A percentile compares a stretch with the other conserved stretches of the same genome.
Evolutionary conservation across 164 flowering plant genomes (phyloP).

Genomic region (Magnolia changhungtana): DNA sequence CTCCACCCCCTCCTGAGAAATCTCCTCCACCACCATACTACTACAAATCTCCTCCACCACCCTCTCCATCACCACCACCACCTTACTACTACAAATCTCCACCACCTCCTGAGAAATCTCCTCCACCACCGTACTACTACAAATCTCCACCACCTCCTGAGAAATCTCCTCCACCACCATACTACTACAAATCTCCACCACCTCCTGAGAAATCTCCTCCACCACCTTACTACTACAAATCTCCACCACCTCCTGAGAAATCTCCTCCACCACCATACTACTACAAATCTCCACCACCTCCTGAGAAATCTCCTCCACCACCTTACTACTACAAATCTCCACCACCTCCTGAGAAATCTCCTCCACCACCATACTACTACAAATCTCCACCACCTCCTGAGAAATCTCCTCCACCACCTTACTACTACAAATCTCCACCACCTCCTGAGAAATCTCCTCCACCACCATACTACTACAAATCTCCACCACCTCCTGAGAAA

Average conservation of each 20-base stretch:
- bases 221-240: constrained; percentile 4
- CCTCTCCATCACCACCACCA: neutral
- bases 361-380: constrained; percentile 1
- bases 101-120: neutral
- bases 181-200: constrained; percentile 11
- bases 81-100: neutral
- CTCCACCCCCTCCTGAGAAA: constrained; percentile 12
- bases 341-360: no score
- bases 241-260: constrained; percentile 1
- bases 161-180: constrained; percentile 6
- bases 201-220: constrained; percentile 2
- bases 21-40: constrained; percentile 11
- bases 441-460: constrained; percentile 18
- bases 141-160: constrained; percentile 11
- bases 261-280: constrained; percentile 4
- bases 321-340: constrained; percentile 15
- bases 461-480: constrained; percentile 4
- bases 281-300: constrained; percentile 9
- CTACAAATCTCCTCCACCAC: constrained; percentile 9
- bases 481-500: neutral
- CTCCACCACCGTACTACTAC: neutral
- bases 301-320: neutral
- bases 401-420: constrained; percentile 23
- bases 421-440: constrained; percentile 4
- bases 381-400: constrained; percentile 21